A percentile compares a stretch with the other conserved stretches of the same genome.
These are phyloP conservation scores for Ustilago lituana DNA, from an alignment of 1,284 basidiomycete genomes.

Conservation along the genomic window DNA sequence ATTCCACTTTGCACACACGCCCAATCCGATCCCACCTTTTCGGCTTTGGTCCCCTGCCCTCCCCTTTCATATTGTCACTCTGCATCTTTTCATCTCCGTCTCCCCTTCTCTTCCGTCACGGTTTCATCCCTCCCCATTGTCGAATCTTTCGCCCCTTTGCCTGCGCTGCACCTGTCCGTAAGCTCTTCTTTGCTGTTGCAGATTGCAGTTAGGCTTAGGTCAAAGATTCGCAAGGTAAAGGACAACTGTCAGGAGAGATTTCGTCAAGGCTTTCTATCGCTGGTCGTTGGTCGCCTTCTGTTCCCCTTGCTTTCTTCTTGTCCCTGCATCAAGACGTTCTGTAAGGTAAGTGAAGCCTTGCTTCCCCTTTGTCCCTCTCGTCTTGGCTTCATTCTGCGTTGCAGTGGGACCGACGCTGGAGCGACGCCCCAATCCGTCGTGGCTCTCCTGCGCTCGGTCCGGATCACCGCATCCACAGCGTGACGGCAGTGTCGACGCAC, in stretches of 20 bases:
- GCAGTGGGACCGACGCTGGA: constrained; percentile 4
- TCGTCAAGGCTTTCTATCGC: constrained; percentile 23
- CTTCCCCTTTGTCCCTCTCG: not conserved
- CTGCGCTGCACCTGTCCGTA: not conserved
- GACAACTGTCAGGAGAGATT: not conserved
- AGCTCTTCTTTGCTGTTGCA: constrained; percentile 1
- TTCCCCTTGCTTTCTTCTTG: not conserved
- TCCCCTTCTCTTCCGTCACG: constrained; percentile 15
- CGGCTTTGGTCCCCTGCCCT: constrained; percentile 1
- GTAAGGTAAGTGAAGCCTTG: constrained; percentile 18
- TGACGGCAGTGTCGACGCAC: not conserved
- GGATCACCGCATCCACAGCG: too few species aligned
- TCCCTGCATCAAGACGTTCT: constrained; percentile 7
- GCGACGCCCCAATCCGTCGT: too few species aligned
- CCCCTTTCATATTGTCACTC: constrained; percentile 20
- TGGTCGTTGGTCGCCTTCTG: constrained; percentile 31
- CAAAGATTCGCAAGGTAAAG: not conserved
- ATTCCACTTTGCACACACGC: constrained; percentile 8
- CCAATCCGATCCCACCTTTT: constrained; percentile 17
- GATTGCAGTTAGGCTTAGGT: not conserved
- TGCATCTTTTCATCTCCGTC: constrained; percentile 10
- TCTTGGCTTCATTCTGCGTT: not conserved
- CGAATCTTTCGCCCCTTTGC: not conserved
- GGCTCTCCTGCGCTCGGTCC: too few species aligned
- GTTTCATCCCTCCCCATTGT: not conserved